Evolutionary conservation across 768 basidiomycete genomes (phyloP), one percentile per base, ranked within the genome.

Genomic region (Leccinum imitatum): DNA sequence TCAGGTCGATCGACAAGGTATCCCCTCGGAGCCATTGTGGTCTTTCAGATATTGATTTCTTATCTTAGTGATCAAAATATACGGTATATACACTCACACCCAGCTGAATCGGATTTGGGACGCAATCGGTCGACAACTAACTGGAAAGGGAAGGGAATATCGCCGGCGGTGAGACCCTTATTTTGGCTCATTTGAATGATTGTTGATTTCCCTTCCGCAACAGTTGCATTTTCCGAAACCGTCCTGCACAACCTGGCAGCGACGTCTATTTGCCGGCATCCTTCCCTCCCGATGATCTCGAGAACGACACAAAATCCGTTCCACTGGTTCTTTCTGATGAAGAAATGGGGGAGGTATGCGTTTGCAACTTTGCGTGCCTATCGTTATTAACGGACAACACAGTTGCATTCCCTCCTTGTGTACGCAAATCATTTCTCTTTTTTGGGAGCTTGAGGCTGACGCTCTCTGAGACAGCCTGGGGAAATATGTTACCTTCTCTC

Each of bases 361-460:
- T 33, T 2, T 5, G 33, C n/a, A 7, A 7, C 39, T 27, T n/a
- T 8, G 19, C 30, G 44, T 55, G 6, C 27, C 8, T 17, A 8
- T 37, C 7, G 10, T 54, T 50, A 10, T 44, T 64, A 6, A 44
- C 30, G 27, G 31, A 4, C 23, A 52, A 15, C 1, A 9, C 50
- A 87, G 84, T 73, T 87, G 9, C 85, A 87, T 63, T 76, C 81
- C 3, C 76, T 86, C 23, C 76, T 87, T n/a, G 79, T 84, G 85
- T 87, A 67, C 59, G 83, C 67, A 46, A 23, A 10, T 35, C 3
- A 14, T 30, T 33, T 50, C 31, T 48, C 14, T n/a, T 17, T 23
- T n/a, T 33, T 23, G 7, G 55, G 1, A 21, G 3, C 27, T 6
- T 15, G 53, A 79, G 70, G 11, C 68, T 82, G 50, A 86, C 58